Base-by-base conservation (phyloP, 768 basidiomycete genomes). In the Pisolithus sp. region DNA sequence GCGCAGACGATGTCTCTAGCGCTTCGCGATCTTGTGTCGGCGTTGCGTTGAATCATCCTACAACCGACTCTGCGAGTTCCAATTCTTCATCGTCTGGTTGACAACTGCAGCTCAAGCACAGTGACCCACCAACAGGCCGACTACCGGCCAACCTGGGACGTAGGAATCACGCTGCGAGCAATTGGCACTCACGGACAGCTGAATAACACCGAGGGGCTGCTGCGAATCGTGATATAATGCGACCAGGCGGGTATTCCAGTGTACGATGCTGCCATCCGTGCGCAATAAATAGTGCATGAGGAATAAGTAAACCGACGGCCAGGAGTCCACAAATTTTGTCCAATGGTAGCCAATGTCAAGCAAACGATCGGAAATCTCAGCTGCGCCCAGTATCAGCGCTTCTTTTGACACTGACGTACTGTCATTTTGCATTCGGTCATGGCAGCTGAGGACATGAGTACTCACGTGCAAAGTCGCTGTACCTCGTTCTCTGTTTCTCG, bases 341-440 rank as follows among this genome's bases (percentile, higher is more conserved):
- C 39, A 26, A 37, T 34, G 37, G 44, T 26, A 50, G 18, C n/a
- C 7, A n/a, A 48, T 34, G 31, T 48, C 52, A 51, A 58, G 36
- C 50, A 57, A 56, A 68, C 68, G 69, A 74, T 81, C 73, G 81
- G 67, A 76, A 75, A 51, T 62, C 69, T 85, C 83, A 42, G 86
- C 85, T 53, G 86, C 85, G 68, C 83, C 80, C 65, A 92, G 81
- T 86, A 90, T 91, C 67, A 93, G 77, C 40, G 86, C 85, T 79
- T 93, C 89, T n/a, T 71, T 92, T 92, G 59, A 93, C 83, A 63
- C 80, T 83, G n/a, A n/a, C 2, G 46, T 42, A 4, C 26, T 10
- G 20, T 13, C 13, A 53, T 50, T 23, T 7, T 13, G 10, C 17
- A 15, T n/a, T 23, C 46, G 9, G 46, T 36, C 18, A 24, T 18